These are phyloP conservation scores for Xylariaceae sp. DNA, from an alignment of 2,329 filamentous ascomycete genomes.

Conservation along the genomic window DNA sequence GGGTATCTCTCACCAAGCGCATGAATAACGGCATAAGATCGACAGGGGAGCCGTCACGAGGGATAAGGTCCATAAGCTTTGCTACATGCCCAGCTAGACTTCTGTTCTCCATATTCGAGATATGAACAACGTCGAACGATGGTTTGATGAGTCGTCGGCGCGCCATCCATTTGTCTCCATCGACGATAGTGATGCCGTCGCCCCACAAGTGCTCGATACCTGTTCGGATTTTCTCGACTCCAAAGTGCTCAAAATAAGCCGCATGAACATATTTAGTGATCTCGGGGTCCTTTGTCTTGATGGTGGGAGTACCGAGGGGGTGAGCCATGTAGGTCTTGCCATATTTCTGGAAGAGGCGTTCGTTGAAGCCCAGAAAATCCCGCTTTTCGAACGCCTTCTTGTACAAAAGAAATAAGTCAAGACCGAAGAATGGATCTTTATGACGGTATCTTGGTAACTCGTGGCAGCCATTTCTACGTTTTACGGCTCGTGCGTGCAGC, in stretches of 20 bases:
- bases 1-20: slow-evolving; percentile 2
- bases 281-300: slow-evolving; percentile 16
- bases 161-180: slow-evolving; percentile 11
- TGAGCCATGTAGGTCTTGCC: slow-evolving; percentile 7
- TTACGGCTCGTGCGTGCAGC: slow-evolving; percentile 7
- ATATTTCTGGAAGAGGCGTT: slow-evolving; percentile 10
- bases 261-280: slow-evolving; percentile 15
- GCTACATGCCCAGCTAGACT: slow-evolving; percentile 10
- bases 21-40: slow-evolving; percentile 11
- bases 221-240: slow-evolving; percentile 12
- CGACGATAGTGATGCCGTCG: slow-evolving; percentile 11
- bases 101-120: slow-evolving; percentile 9
- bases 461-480: slow-evolving; percentile 9
- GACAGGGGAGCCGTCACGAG: slow-evolving; percentile 7
- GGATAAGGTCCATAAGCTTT: slow-evolving; percentile 10
- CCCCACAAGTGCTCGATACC: slow-evolving; percentile 13
- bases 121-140: slow-evolving; percentile 6
- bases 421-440: slow-evolving; percentile 21
- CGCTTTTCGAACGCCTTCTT: slow-evolving; percentile 15
- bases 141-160: slow-evolving; percentile 11
- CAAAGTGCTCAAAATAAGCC: slow-evolving; percentile 14
- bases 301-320: slow-evolving; percentile 4
- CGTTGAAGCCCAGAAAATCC: slow-evolving; percentile 14
- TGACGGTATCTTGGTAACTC: slow-evolving; percentile 20
- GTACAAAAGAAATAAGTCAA: slow-evolving; percentile 19